Evolutionary conservation across 441 rosid species (phyloP).

Genomic region (Pelargonium myrrhifolium): DNA sequence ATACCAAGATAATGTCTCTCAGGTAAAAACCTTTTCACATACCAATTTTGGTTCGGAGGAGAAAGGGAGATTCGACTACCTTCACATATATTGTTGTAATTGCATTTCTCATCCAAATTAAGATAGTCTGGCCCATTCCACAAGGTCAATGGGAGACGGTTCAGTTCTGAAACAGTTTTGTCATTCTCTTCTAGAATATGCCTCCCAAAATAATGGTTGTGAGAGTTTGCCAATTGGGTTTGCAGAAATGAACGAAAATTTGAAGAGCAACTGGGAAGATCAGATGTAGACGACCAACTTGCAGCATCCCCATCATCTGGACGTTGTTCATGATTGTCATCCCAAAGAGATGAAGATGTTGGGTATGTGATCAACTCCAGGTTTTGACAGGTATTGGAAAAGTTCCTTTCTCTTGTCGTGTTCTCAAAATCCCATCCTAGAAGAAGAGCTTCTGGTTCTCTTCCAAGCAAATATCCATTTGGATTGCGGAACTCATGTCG

Average conservation of each 20-base stretch:
- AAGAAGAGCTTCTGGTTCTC: conserved; percentile 27
- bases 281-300: conserved; percentile 23
- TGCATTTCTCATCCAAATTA: conserved; percentile 14
- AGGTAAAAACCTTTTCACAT: conserved; percentile 13
- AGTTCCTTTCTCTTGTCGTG: conserved; percentile 25
- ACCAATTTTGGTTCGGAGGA: conserved; percentile 19
- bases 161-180: conserved; percentile 21
- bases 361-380: conserved; percentile 31
- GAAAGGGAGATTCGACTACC: conserved; percentile 17
- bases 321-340: conserved; percentile 21
- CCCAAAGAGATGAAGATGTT: conserved; percentile 18
- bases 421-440: conserved; percentile 39
- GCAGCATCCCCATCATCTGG: conserved; percentile 25
- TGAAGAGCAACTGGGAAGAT: conserved; percentile 21
- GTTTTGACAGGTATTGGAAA: conserved; percentile 22
- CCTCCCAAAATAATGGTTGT: conserved; percentile 24
- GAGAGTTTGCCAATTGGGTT: conserved; percentile 18
- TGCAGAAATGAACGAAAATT: conserved; percentile 18
- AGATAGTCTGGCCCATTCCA: conserved; percentile 11
- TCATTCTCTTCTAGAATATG: conserved; percentile 21
- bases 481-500: conserved; percentile 23
- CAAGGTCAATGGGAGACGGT: conserved; percentile 15
- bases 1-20: conserved; percentile 15
- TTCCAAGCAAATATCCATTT: conserved; percentile 18
- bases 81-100: background rate